phyloP scores from a whole-genome alignment of 805 yeast genomes.

The Naumovozyma dairenensis region DNA sequence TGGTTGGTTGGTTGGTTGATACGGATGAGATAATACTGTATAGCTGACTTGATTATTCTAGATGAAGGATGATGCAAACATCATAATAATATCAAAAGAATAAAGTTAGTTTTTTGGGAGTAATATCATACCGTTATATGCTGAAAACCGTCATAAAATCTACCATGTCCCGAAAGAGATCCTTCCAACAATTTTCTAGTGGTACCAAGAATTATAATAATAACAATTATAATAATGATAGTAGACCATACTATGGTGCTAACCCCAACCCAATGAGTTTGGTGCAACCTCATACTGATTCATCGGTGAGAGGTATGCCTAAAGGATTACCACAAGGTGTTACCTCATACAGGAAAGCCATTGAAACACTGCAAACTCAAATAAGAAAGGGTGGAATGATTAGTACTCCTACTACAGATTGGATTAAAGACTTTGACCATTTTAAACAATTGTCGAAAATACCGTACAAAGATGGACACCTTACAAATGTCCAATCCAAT shows the following conservation, averaged over 20 bases:
- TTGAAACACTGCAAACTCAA: not conserved
- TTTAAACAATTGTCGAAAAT: slow-evolving; percentile 10
- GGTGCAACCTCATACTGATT: not conserved
- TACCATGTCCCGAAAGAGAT: not conserved
- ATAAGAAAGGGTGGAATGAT: not conserved
- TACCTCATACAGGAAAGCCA: slow-evolving; percentile 3
- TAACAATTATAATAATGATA: not conserved
- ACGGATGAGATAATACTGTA: too few species aligned
- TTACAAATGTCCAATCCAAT: not conserved
- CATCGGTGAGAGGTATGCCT: slow-evolving; percentile 8
- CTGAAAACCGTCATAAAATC: too few species aligned
- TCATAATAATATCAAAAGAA: too few species aligned
- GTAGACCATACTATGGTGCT: not conserved
- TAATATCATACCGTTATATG: too few species aligned
- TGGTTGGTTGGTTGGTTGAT: too few species aligned
- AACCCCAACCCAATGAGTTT: too few species aligned
- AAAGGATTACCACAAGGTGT: slow-evolving; percentile 5
- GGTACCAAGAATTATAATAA: not conserved
- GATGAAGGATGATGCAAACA: too few species aligned
- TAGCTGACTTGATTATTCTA: too few species aligned
- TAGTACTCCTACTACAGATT: slow-evolving; percentile 4
- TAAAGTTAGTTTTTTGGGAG: too few species aligned
- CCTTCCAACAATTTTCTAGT: not conserved
- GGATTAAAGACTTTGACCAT: slow-evolving; percentile 15
- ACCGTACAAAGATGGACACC: slow-evolving; percentile 1